These are phyloP conservation scores for Melastoma malabathricum DNA, from an alignment of 345 rosid genomes.

Conservation along the genomic window DNA sequence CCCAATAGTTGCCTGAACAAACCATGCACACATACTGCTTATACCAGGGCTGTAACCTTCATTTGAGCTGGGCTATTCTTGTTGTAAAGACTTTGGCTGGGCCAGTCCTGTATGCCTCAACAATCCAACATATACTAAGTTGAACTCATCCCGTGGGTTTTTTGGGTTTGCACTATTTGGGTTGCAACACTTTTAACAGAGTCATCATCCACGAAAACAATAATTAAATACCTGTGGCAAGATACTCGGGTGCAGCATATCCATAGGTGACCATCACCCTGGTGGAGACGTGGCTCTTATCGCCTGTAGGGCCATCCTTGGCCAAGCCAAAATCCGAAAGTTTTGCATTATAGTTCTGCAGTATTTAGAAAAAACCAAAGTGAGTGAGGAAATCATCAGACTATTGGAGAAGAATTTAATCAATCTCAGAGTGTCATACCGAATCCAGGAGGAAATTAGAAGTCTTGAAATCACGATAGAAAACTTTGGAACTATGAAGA, in stretches of 20 bases:
- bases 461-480: constrained; percentile 62
- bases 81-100: too few species aligned
- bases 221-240: constrained; percentile 44
- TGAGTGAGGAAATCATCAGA: not conserved
- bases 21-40: too few species aligned
- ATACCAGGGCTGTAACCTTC: too few species aligned
- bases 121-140: too few species aligned
- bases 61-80: too few species aligned
- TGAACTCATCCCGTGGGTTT: too few species aligned
- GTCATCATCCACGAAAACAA: not conserved
- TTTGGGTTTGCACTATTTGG: too few species aligned
- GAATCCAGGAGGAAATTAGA: constrained; percentile 58
- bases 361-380: not conserved
- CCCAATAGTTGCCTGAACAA: too few species aligned
- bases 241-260: constrained; percentile 74
- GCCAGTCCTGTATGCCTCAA: too few species aligned
- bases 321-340: constrained; percentile 77
- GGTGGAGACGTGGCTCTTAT: constrained; percentile 62
- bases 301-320: constrained; percentile 75
- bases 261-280: constrained; percentile 67
- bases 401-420: not conserved
- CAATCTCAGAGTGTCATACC: constrained; percentile 20
- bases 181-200: too few species aligned
- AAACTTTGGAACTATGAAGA: constrained; percentile 54
- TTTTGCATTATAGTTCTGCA: constrained; percentile 55